Base-by-base conservation (phyloP, 2,329 filamentous ascomycete species). In the Neobulgaria alba region DNA sequence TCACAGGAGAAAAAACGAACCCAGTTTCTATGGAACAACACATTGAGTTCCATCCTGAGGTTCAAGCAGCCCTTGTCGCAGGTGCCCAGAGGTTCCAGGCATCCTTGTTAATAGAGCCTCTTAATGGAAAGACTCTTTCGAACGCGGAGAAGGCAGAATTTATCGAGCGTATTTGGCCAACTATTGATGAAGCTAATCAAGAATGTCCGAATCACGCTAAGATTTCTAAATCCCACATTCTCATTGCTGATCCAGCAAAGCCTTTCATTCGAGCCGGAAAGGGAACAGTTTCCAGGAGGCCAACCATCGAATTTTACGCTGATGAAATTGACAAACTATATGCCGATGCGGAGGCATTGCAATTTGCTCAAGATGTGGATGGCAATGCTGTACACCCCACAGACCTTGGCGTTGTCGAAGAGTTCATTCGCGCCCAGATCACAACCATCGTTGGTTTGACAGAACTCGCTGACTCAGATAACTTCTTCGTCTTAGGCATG, bases 241-340 rank as follows among this genome's bases (percentile, higher is more conserved):
- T 56, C 2, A 57, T 66, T 14, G 51, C 58, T 0, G 43, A 47
- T 7, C 36, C 56, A 1, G 54, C 51, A 0, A 63, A 61, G 47
- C 61, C 62, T 0, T 57, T 66, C 40, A 45, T 56, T 1, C 54
- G 60, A 31, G 55, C 63, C 4, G 52, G 52, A 0, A 67, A 67
- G 41, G 63, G 64, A 1, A 65, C 63, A 1, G 46, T 65, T 1
- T 62, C 62, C 39, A 50, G 62, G 7, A 44, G 45, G 15, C 33
- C 45, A 14, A 60, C 59, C 3, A 14, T 63, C 2, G 44, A 54
- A 4, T 21, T 55, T 10, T 65, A 63, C 37, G 39, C 46, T 8
- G n/a, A 49, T 0, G 58, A 63, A 41, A 26, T 66, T 3, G 56
- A 63, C 14, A 33, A 48, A 0, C 42, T 66, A 1, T 66, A 65